Evolutionary conservation across 179 eudicot species (phyloP).

Genomic region (Monotropa hypopitys): DNA sequence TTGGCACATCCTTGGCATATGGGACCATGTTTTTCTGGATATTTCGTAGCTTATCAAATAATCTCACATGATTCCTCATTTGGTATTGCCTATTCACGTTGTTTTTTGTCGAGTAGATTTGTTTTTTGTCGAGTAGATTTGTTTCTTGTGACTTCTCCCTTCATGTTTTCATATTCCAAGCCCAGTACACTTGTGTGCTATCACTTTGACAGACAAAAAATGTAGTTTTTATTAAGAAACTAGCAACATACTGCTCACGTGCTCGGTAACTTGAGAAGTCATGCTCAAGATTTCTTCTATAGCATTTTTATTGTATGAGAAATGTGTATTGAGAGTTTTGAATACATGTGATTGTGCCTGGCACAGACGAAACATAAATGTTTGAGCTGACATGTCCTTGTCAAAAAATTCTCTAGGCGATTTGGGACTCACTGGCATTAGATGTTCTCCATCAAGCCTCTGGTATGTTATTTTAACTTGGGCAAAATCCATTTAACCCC

Average conservation of each 20-base stretch:
- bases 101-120: not conserved
- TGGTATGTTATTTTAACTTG: slow-evolving; percentile 27
- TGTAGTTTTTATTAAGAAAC: not conserved
- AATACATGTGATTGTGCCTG: not conserved
- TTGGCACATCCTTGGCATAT: not conserved
- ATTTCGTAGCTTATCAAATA: not conserved
- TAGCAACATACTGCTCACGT: not conserved
- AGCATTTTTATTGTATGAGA: not conserved
- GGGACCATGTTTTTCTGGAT: not conserved
- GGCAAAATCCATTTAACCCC: no score
- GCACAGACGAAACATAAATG: not conserved
- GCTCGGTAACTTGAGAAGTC: not conserved
- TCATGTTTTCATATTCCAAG: not conserved
- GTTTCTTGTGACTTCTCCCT: not conserved
- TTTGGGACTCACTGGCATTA: slow-evolving; percentile 79
- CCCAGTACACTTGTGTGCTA: not conserved
- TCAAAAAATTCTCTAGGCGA: slow-evolving; percentile 22
- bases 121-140: not conserved
- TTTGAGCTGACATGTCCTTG: not conserved
- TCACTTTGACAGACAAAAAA: not conserved
- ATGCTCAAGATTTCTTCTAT: not conserved
- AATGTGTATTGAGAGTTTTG: not conserved
- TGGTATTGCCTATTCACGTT: not conserved
- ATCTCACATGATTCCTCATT: not conserved
- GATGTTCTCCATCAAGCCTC: slow-evolving; percentile 72